phyloP scores from a whole-genome alignment of 1,139 yeast species.

The Taphrina pruni region DNA sequence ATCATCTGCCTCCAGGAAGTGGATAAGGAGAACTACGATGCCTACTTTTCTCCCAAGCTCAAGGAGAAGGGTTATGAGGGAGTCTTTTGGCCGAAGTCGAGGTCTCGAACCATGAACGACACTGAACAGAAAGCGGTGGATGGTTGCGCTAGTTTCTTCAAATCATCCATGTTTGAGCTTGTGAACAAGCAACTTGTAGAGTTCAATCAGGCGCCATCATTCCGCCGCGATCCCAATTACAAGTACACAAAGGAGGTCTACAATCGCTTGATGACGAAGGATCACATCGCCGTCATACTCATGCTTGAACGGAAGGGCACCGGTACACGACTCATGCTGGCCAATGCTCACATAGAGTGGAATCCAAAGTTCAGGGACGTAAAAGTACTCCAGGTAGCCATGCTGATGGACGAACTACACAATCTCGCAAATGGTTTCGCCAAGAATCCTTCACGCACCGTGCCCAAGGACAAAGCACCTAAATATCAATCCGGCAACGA shows the following conservation, averaged over 20 bases:
- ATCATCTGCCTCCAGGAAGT: conserved; percentile 93
- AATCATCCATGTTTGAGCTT: conserved; percentile 68
- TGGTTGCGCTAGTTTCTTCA: conserved; percentile 94
- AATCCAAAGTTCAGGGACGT: conserved; percentile 97
- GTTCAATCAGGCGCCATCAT: conserved; percentile 75
- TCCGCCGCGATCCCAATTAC: conserved; percentile 73
- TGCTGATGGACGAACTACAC: conserved; percentile 85
- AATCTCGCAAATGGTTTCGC: conserved; percentile 56
- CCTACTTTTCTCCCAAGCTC: conserved; percentile 81
- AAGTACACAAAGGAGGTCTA: conserved; percentile 93
- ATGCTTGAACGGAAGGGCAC: conserved; percentile 74
- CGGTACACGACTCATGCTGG: conserved; percentile 74
- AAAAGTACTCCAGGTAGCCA: conserved; percentile 92
- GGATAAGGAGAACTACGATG: conserved; percentile 83
- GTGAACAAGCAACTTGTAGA: conserved; percentile 77
- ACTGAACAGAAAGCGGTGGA: conserved; percentile 87
- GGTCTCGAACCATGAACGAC: conserved; percentile 90
- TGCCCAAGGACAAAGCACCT: conserved; percentile 50
- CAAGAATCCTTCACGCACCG: conserved; percentile 45
- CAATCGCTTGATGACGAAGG: conserved; percentile 95
- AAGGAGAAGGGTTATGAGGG: conserved; percentile 78
- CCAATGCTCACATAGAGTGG: conserved; percentile 97
- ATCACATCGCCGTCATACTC: conserved; percentile 84
- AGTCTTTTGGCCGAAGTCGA: conserved; percentile 80
- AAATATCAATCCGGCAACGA: conserved; percentile 63